These are phyloP conservation scores for Saccharomyces hybrid DNA, from an alignment of 1,139 yeast genomes.

Conservation along the genomic window DNA sequence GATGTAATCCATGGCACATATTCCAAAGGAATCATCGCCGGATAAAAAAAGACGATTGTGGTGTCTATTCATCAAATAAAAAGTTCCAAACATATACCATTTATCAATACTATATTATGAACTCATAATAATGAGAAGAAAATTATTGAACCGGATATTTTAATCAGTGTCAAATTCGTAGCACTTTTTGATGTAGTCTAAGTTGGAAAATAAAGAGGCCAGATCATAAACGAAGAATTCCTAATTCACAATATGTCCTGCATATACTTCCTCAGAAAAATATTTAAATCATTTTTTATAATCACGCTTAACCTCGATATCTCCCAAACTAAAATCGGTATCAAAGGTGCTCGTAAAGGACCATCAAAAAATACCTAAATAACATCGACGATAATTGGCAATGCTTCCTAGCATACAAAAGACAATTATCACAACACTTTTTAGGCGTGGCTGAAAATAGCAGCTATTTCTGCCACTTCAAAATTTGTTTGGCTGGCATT, in stretches of 20 bases:
- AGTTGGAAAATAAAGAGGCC: slow-evolving; percentile 4
- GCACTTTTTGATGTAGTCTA: neutral
- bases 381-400: neutral
- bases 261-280: slow-evolving; percentile 34
- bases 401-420: neutral
- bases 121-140: slow-evolving; percentile 21
- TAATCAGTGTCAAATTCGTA: neutral
- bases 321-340: neutral
- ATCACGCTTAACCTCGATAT: slow-evolving; percentile 13
- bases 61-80: slow-evolving; percentile 30
- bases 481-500: neutral
- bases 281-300: slow-evolving; percentile 20
- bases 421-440: neutral
- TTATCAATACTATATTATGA: slow-evolving; percentile 25
- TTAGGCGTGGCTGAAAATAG: neutral
- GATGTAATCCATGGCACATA: slow-evolving; percentile 33
- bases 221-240: slow-evolving; percentile 36
- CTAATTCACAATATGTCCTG: slow-evolving; percentile 34
- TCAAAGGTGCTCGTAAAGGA: neutral
- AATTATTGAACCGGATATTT: slow-evolving; percentile 2
- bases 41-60: slow-evolving; percentile 30
- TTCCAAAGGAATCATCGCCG: slow-evolving; percentile 34
- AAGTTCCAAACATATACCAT: slow-evolving; percentile 1
- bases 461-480: neutral
- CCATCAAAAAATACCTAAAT: neutral